Conservation (phyloP, 805 yeast genomes). For the Spathaspora boniae region DNA sequence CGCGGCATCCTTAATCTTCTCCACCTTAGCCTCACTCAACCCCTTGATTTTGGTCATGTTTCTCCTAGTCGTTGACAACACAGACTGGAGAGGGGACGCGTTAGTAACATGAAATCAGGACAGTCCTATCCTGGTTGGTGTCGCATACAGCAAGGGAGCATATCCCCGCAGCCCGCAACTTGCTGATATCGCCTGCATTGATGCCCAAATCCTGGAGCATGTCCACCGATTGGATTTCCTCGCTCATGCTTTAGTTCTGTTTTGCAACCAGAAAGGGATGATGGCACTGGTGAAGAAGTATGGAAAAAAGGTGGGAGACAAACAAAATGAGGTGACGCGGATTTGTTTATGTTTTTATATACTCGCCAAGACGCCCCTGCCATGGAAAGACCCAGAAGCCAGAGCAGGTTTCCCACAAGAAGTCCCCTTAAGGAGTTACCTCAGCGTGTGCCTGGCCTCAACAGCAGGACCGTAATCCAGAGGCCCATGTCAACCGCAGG, state of each 20-base stretch:
- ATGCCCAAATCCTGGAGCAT: conserved; percentile 14
- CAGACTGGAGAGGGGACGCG: conserved; percentile 10
- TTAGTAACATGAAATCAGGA: conserved; percentile 7
- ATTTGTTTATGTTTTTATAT: no score
- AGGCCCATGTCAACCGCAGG: no score
- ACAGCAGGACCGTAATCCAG: no score
- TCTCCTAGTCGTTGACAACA: conserved; percentile 13
- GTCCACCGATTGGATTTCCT: conserved; percentile 9
- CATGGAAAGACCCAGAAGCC: no score
- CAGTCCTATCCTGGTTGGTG: background rate
- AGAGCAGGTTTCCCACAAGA: no score
- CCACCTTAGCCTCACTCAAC: conserved; percentile 15
- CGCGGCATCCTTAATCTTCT: conserved; percentile 16
- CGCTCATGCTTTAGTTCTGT: conserved; percentile 6
- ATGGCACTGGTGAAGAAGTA: background rate
- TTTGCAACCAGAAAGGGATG: conserved; percentile 6
- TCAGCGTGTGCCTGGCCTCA: no score
- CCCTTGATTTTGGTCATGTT: conserved; percentile 15
- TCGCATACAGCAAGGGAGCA: conserved; percentile 15
- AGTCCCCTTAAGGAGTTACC: no score
- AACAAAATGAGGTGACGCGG: no score
- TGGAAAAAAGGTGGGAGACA: background rate
- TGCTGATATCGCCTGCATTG: conserved; percentile 15
- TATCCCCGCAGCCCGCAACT: conserved; percentile 13
- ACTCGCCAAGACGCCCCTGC: no score